Evolutionary conservation across 2,329 filamentous ascomycete genomes (phyloP).

Genomic region (Lasiodiplodia citricola): DNA sequence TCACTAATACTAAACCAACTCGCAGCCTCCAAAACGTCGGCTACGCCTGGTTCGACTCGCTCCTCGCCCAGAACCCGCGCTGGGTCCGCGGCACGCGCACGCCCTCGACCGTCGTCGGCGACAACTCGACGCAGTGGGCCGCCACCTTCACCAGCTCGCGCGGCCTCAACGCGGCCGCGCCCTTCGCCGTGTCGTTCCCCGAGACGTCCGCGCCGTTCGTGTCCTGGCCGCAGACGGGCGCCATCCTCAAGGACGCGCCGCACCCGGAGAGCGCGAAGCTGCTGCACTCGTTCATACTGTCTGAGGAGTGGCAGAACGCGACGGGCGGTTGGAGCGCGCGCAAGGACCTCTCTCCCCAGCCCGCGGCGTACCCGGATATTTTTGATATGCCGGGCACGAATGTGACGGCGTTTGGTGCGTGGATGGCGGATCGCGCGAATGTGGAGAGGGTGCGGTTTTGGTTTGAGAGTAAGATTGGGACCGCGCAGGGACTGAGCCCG

Average conservation of each 20-base stretch:
- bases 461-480: slow-evolving; percentile 51
- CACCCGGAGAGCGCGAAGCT: slow-evolving; percentile 59
- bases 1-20: slow-evolving; percentile 45
- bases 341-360: slow-evolving; percentile 38
- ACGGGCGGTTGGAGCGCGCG: slow-evolving; percentile 45
- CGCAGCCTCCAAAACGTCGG: no score
- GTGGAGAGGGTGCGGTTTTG: slow-evolving; percentile 52
- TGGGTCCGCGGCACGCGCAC: slow-evolving; percentile 61
- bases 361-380: slow-evolving; percentile 37
- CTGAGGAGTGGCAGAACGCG: slow-evolving; percentile 45
- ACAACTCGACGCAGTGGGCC: slow-evolving; percentile 25
- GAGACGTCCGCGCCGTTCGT: slow-evolving; percentile 47
- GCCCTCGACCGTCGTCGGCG: slow-evolving; percentile 44
- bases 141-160: slow-evolving; percentile 31
- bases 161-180: slow-evolving; percentile 14
- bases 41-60: slow-evolving; percentile 52
- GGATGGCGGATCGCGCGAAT: slow-evolving; percentile 49
- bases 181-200: slow-evolving; percentile 36
- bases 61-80: slow-evolving; percentile 55
- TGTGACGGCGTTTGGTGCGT: slow-evolving; percentile 46
- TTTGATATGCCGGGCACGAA: slow-evolving; percentile 44
- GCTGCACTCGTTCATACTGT: slow-evolving; percentile 55
- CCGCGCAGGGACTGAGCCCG: slow-evolving; percentile 51
- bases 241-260: slow-evolving; percentile 55
- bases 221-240: slow-evolving; percentile 56